Evolutionary conservation across 129 eudicot genomes (phyloP).

Genomic region (Artemisia tridentata): DNA sequence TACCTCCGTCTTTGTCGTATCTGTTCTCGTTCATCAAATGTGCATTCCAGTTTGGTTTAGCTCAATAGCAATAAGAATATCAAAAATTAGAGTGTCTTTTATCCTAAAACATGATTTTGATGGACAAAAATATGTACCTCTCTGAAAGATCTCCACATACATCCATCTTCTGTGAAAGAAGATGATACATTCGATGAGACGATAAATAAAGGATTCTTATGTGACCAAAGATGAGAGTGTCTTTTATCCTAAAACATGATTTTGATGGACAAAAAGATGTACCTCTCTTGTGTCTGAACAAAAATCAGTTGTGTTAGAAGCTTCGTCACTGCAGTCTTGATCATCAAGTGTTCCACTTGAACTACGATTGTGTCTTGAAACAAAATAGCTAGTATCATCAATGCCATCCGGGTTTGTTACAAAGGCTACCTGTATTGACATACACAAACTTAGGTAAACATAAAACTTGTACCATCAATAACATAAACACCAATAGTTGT

Average conservation of each 20-base stretch:
- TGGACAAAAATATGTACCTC: constrained; percentile 50
- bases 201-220: constrained; percentile 6
- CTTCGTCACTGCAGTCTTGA: constrained; percentile 46
- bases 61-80: too few relatives aligned
- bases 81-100: neutral
- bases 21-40: constrained; percentile 78
- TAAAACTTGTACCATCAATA: neutral
- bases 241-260: constrained; percentile 1
- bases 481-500: neutral
- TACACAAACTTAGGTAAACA: constrained; percentile 15
- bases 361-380: constrained; percentile 51
- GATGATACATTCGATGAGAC: constrained; percentile 6
- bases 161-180: constrained; percentile 48
- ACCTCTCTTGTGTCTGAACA: constrained; percentile 67
- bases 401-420: constrained; percentile 72
- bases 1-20: constrained; percentile 80
- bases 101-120: neutral
- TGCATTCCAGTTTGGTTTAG: too few relatives aligned
- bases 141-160: constrained; percentile 70
- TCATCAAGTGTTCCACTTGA: constrained; percentile 50
- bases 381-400: constrained; percentile 87
- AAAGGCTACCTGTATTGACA: constrained; percentile 60
- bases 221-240: neutral
- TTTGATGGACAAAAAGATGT: constrained; percentile 10
- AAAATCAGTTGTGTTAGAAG: constrained; percentile 51